A percentile compares a stretch with the other conserved stretches of the same genome.
Evolutionary conservation across 2,329 filamentous ascomycete genomes (phyloP).

Genomic region (Penicillium freii): DNA sequence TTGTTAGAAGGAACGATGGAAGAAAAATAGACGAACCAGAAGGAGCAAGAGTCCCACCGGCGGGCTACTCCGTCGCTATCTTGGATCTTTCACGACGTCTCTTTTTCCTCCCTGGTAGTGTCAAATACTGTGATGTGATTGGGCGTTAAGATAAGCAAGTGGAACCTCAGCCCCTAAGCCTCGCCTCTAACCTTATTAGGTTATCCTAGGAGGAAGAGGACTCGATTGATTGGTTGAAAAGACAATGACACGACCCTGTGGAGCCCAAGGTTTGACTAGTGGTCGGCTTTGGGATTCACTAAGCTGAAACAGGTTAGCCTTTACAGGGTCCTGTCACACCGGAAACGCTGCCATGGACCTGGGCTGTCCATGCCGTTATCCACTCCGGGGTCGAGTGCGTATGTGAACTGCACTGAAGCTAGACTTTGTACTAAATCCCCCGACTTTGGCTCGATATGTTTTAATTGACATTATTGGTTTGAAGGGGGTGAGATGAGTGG

Average conservation of each 20-base stretch:
- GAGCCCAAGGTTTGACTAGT: conserved; percentile 15
- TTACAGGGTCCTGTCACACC: conserved; percentile 18
- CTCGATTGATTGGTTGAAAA: conserved; percentile 7
- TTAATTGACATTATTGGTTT: not conserved
- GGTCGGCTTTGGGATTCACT: conserved; percentile 13
- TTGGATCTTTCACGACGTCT: not conserved
- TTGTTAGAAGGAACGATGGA: not conserved
- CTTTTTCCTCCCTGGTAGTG: not conserved
- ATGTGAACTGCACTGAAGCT: conserved; percentile 10
- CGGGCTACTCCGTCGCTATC: conserved; percentile 2
- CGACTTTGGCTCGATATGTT: not conserved
- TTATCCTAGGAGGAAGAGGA: conserved; percentile 8
- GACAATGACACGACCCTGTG: conserved; percentile 22
- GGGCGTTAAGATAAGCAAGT: conserved; percentile 26
- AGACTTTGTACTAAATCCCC: not conserved
- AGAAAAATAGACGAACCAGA: not conserved
- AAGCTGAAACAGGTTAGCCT: conserved; percentile 6
- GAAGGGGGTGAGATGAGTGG: conserved; percentile 1
- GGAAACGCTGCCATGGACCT: not conserved
- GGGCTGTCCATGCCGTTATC: conserved; percentile 6
- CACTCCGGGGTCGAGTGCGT: conserved; percentile 18
- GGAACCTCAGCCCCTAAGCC: conserved; percentile 15
- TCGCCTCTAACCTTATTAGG: conserved; percentile 12
- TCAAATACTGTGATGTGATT: conserved; percentile 10
- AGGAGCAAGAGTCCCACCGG: not conserved